Evolutionary conservation across 2,329 filamentous ascomycete genomes (phyloP).

Genomic region (Botrytis byssoidea): DNA sequence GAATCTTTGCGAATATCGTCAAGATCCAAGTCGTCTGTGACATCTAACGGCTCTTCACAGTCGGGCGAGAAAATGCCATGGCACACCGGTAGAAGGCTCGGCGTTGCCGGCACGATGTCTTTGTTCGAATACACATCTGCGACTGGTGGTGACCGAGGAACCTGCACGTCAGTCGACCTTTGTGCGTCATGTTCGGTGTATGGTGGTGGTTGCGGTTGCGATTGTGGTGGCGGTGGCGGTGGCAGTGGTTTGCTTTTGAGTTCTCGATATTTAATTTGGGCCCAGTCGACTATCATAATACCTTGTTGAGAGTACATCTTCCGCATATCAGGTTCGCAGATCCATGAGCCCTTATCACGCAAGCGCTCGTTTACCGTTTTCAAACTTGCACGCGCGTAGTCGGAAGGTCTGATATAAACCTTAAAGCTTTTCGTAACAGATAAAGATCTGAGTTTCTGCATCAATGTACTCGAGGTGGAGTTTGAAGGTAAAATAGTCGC

Average conservation of each 20-base stretch:
- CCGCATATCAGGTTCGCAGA: not conserved
- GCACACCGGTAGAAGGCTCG: not conserved
- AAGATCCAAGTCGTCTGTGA: not conserved
- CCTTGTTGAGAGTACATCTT: not conserved
- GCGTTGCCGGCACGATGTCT: not conserved
- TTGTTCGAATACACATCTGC: not conserved
- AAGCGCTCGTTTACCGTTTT: not conserved
- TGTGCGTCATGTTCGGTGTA: not conserved
- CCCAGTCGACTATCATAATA: not conserved
- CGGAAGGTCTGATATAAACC: not conserved
- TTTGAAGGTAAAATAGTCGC: not conserved
- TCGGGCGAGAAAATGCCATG: not conserved
- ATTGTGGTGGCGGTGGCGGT: not conserved
- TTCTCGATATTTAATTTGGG: not conserved
- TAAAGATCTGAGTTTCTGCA: not conserved
- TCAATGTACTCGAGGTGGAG: not conserved
- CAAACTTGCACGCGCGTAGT: not conserved
- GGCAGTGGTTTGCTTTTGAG: not conserved
- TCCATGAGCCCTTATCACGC: not conserved
- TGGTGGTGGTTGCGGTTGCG: not conserved
- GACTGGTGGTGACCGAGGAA: not conserved
- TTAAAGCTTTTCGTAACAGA: not conserved
- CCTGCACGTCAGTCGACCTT: not conserved
- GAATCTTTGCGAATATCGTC: too few species aligned
- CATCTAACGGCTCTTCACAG: not conserved